Percentiles rank a stretch among this genome's conserved stretches.
phyloP scores from a whole-genome alignment of 768 basidiomycete genomes.

The Lactifluus piperatus region DNA sequence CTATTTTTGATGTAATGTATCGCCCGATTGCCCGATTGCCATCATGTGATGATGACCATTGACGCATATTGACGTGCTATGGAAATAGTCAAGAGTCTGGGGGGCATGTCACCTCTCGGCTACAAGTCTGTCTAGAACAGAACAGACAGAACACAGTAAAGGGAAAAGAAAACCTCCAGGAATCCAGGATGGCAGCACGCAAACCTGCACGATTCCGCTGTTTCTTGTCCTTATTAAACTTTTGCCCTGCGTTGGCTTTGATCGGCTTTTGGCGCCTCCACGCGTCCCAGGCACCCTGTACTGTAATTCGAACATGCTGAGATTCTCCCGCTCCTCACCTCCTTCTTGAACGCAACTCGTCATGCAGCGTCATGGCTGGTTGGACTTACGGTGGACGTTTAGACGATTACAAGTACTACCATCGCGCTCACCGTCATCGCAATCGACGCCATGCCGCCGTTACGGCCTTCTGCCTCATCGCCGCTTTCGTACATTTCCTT shows the following conservation, averaged over 20 bases:
- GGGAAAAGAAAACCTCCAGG: too few relatives aligned
- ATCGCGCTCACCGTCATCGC: not conserved
- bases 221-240: too few relatives aligned
- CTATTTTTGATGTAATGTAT: too few relatives aligned
- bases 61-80: too few relatives aligned
- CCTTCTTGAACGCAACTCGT: not conserved
- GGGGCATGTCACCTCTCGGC: not conserved
- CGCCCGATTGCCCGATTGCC: too few relatives aligned
- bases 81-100: too few relatives aligned
- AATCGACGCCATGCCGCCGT: constrained; percentile 41
- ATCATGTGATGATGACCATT: too few relatives aligned
- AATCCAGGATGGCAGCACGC: not conserved
- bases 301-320: not conserved
- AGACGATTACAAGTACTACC: not conserved
- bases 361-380: too few relatives aligned
- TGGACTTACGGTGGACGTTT: not conserved
- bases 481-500: constrained; percentile 60
- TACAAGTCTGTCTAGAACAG: too few relatives aligned
- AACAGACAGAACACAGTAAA: too few relatives aligned
- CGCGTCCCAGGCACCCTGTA: not conserved
- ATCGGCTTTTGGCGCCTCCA: not conserved
- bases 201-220: not conserved
- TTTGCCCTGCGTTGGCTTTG: not conserved
- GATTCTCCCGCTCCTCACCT: not conserved
- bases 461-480: constrained; percentile 43